Evolutionary conservation across 1,284 basidiomycete species (phyloP), one percentile per base, ranked within the genome.

Genomic region (Waitea zeae): DNA sequence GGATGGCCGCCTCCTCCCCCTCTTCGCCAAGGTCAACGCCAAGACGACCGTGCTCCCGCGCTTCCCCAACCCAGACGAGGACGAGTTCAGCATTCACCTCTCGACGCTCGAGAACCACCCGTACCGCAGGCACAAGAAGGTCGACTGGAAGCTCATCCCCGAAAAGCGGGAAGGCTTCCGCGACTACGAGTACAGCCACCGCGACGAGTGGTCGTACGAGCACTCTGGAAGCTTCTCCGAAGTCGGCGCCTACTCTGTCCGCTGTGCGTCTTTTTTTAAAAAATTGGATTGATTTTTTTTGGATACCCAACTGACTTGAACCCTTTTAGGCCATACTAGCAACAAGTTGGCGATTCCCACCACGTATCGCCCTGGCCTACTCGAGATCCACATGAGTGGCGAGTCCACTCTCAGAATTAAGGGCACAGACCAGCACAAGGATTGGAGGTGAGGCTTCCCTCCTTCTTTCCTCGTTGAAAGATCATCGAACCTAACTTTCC

Each of bases 331-430:
- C 40, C 36, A 44, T 22, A 55, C 52, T 9, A 43, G 41, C 19
- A 55, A 55, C 43, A 44, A 39, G 20, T 36, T 51, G 29, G 41
- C 48, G 39, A 41, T 54, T 36, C 49, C 53, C 20, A 46, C 46
- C n/a, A 17, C 43, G 12, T 43, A 44, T 32, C 47, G 45, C 38
- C 38, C 38, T 12, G 46, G 44, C 6, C 41, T 42, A 3, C 40
- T 50, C 19, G 46, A 47, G 17, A 51, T 56, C 38, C 45, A 43
- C 38, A 20, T 56, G 18, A 43, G 40, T 31, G 53, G 53, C 3
- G 42, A 46, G 28, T 42, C 47, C 9, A 42, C 42, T 7, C 42
- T 56, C 17, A 35, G 45, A n/a, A 39, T 47, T 35, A 43, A 44
- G 32, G 41, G 41, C 17, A 35, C n/a, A 15, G 29, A 30, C 29